Evolutionary conservation across 495 filamentous ascomycete species (phyloP), one percentile per base, ranked within the genome.

Genomic region (Penicillium cataractarum): DNA sequence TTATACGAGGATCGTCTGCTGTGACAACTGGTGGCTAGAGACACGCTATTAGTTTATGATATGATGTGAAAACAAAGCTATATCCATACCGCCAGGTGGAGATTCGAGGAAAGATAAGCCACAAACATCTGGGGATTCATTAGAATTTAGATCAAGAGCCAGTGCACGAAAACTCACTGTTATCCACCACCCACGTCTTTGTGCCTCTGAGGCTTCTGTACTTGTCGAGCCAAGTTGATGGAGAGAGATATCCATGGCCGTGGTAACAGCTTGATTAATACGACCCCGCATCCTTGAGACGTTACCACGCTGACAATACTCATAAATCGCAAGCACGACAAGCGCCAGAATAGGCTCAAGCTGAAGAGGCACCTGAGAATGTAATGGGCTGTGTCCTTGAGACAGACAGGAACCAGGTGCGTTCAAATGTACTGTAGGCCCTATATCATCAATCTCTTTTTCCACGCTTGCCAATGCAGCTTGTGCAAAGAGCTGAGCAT

Each of bases 301-400:
- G 68, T 84, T 85, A 2, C 83, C 83, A 10, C 82, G 72, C 51
- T 86, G 82, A 22, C 75, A 76, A 69, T 83, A 84, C 67, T 86
- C 83, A 62, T 85, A 86, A 1, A 81, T 68, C 55, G 76, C 79
- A 2, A 86, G 74, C 0, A 83, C 57, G 1, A 81, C 64, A 15
- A 85, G 75, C 27, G 83, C 81, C 21, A 85, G 71, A 17, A 84
- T 71, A 31, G 74, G 76, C 62, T 84, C 80, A 15, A 82, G 53
- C 24, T 79, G 76, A 15, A 75, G 35, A 31, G 81, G 82, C 6
- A 78, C 67, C 10, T 69, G 62, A 6, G 79, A 66, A 66, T 85
- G 82, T 55, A 86, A 78, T 3, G 65, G 57, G 22, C 61, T 71
- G 15, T 70, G 72, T 37, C 66, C 70, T 48, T 73, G 73, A 55